These are phyloP conservation scores for Corylus americana DNA, from an alignment of 306 rosid species.

Conservation along the genomic window DNA sequence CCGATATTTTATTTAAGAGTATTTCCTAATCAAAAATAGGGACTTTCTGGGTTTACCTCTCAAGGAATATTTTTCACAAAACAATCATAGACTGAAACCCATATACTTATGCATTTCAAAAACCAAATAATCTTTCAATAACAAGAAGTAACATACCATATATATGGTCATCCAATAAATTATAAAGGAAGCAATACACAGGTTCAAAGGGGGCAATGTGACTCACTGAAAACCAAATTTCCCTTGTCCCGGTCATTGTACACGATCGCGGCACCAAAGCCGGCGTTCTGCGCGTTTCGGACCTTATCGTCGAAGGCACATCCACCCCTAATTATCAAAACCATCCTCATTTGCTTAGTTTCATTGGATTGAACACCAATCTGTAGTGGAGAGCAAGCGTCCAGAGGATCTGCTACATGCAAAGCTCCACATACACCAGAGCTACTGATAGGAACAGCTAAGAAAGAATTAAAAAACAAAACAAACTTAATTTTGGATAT, in stretches of 20 bases:
- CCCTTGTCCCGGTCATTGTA: slow-evolving; percentile 27
- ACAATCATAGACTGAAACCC: neutral
- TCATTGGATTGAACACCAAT: slow-evolving; percentile 2
- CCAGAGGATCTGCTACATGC: slow-evolving; percentile 25
- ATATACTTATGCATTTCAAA: neutral
- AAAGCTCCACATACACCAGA: slow-evolving; percentile 39
- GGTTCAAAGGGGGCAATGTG: slow-evolving; percentile 2
- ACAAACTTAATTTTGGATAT: neutral
- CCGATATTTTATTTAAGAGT: neutral
- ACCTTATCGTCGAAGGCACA: slow-evolving; percentile 37
- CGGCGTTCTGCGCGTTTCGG: slow-evolving; percentile 32
- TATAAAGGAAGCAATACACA: neutral
- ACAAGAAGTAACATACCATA: neutral
- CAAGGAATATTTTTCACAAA: neutral
- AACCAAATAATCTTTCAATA: neutral
- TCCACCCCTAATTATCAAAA: slow-evolving; percentile 34
- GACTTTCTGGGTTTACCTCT: neutral
- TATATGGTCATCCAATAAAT: neutral
- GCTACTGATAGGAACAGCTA: slow-evolving; percentile 23
- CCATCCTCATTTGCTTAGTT: slow-evolving; percentile 20
- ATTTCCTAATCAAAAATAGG: neutral
- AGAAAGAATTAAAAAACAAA: neutral
- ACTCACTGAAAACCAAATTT: slow-evolving; percentile 41
- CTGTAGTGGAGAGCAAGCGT: slow-evolving; percentile 34
- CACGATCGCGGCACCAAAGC: slow-evolving; percentile 38